Evolutionary conservation across 2,329 filamentous ascomycete species (phyloP).

Genomic region (Coniochaeta prunicola): DNA sequence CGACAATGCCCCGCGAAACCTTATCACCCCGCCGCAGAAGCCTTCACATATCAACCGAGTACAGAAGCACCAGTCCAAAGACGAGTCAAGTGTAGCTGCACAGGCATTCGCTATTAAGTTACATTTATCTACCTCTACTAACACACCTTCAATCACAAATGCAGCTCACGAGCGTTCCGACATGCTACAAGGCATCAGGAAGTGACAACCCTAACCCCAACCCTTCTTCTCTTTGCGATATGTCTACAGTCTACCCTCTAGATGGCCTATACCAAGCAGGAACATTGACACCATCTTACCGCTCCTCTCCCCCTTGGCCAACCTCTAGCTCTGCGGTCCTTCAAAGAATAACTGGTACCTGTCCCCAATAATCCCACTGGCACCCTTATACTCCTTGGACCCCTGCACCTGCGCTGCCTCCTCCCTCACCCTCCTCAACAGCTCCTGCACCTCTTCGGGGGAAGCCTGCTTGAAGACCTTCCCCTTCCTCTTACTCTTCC

Average conservation of each 20-base stretch:
- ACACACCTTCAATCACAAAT: no score
- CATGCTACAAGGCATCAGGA: not conserved
- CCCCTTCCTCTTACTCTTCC: slow-evolving; percentile 41
- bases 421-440: slow-evolving; percentile 41
- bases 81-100: not conserved
- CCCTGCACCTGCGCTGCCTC: slow-evolving; percentile 20
- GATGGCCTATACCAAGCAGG: not conserved
- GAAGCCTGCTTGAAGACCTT: slow-evolving; percentile 39
- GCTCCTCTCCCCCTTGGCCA: not conserved
- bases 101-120: no score
- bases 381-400: slow-evolving; percentile 30
- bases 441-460: slow-evolving; percentile 49
- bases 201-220: not conserved
- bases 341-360: slow-evolving; percentile 30
- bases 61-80: not conserved
- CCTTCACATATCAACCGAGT: not conserved
- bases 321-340: slow-evolving; percentile 17
- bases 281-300: not conserved
- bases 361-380: slow-evolving; percentile 33
- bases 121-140: no score
- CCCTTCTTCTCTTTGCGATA: not conserved
- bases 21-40: not conserved
- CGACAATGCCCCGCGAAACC: not conserved
- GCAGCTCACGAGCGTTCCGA: not conserved
- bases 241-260: not conserved